Evolutionary conservation across 208 protist genomes (phyloP).

Genomic region (Sergeia podlipaevii): DNA sequence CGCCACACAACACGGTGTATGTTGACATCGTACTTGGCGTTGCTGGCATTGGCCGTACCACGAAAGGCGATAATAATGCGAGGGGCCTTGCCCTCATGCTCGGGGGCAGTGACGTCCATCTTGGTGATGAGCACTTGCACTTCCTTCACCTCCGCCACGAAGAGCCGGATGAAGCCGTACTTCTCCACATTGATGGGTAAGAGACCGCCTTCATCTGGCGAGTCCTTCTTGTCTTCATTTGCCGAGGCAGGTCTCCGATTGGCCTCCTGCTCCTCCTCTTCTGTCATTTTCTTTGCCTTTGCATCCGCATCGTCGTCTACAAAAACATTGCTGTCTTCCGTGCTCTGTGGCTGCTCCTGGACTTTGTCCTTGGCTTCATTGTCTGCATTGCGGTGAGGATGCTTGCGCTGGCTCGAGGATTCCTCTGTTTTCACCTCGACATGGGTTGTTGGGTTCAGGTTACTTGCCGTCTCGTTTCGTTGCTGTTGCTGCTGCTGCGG

Average conservation of each 20-base stretch:
- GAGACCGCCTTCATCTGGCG: conserved; percentile 1
- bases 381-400: not conserved
- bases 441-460: not conserved
- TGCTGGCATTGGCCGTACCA: conserved; percentile 77
- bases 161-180: conserved; percentile 75
- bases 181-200: conserved; percentile 68
- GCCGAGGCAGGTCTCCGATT: not conserved
- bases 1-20: conserved; percentile 65
- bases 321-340: not conserved
- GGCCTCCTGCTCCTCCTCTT: not conserved
- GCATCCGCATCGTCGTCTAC: not conserved
- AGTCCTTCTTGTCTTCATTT: not conserved
- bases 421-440: too few species aligned
- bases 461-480: not conserved
- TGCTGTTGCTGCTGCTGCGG: not conserved
- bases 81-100: conserved; percentile 56
- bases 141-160: conserved; percentile 43
- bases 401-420: not conserved
- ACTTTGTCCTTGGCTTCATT: not conserved
- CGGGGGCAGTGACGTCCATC: conserved; percentile 33
- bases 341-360: not conserved
- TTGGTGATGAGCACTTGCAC: conserved; percentile 75
- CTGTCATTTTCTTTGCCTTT: not conserved
- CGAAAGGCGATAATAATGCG: conserved; percentile 87
- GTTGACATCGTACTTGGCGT: conserved; percentile 77